A percentile compares a stretch with the other conserved stretches of the same genome.
Conservation (phyloP, 129 eudicot genomes). For the Centaurea solstitialis region DNA sequence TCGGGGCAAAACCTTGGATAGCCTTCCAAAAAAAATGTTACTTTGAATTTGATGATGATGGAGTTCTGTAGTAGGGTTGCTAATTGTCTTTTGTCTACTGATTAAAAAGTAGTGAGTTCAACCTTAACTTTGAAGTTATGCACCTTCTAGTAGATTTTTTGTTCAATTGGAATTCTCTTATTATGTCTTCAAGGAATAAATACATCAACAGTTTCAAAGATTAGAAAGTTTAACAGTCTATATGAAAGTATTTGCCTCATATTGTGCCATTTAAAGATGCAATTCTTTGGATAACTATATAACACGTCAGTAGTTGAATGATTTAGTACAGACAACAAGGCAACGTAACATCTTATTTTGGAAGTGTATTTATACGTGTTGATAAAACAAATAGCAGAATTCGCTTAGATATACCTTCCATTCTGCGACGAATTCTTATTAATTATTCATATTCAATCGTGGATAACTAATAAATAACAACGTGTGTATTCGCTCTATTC, state of each 20-base stretch:
- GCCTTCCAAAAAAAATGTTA: too few relatives aligned
- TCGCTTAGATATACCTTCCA: not conserved
- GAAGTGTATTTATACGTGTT: not conserved
- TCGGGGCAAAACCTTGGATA: too few relatives aligned
- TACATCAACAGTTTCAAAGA: not conserved
- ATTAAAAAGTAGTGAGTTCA: not conserved
- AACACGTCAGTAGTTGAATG: not conserved
- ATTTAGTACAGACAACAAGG: not conserved
- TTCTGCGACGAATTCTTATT: not conserved
- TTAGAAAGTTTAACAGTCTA: too few relatives aligned
- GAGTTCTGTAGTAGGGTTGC: not conserved
- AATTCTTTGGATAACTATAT: not conserved
- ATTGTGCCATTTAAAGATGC: not conserved
- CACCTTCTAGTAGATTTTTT: too few relatives aligned
- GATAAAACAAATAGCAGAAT: not conserved
- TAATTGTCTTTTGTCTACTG: too few relatives aligned
- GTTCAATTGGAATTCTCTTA: too few relatives aligned
- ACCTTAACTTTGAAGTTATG: too few relatives aligned
- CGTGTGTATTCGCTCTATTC: constrained; percentile 14
- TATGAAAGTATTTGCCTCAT: not conserved
- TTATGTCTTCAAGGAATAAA: not conserved
- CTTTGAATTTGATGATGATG: not conserved
- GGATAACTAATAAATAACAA: not conserved
- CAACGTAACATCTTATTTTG: not conserved
- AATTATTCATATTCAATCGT: not conserved